A percentile compares a stretch with the other conserved stretches of the same genome.
Conservation (phyloP, 2,329 filamentous ascomycete genomes). For the Coniella vitis region DNA sequence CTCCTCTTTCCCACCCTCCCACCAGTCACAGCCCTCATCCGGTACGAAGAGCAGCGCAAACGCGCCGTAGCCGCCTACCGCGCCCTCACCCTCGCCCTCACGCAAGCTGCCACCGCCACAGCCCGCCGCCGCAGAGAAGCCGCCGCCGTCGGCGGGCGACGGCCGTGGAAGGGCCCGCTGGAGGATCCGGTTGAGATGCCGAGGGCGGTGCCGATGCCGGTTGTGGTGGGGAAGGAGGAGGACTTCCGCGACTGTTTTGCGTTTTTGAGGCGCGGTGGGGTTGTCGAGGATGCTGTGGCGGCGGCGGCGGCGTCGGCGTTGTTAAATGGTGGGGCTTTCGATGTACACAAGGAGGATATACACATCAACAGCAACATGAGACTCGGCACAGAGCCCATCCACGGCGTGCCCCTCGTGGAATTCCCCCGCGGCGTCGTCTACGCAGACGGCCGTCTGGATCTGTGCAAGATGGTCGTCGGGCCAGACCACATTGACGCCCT, state of each 20-base stretch:
- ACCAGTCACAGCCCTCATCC: slow-evolving; percentile 5
- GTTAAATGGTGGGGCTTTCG: too few relatives aligned
- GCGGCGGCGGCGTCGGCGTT: too few relatives aligned
- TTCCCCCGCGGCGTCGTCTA: slow-evolving; percentile 37
- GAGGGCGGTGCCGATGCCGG: not conserved
- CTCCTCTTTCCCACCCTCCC: not conserved
- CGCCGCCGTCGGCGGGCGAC: too few relatives aligned
- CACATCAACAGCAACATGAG: too few relatives aligned
- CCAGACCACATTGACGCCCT: slow-evolving; percentile 43
- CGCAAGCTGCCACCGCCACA: too few relatives aligned
- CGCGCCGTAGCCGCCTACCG: not conserved
- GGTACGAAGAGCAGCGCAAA: not conserved
- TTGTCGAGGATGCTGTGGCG: not conserved
- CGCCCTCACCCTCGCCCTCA: not conserved
- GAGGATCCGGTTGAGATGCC: not conserved
- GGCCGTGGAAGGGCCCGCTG: not conserved
- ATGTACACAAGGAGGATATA: too few relatives aligned
- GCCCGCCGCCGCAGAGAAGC: too few relatives aligned
- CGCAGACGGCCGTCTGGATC: slow-evolving; percentile 45
- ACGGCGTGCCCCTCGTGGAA: slow-evolving; percentile 29
- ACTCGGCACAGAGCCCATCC: slow-evolving; percentile 28
- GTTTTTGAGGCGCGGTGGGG: not conserved
- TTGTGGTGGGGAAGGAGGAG: not conserved
- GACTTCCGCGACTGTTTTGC: slow-evolving; percentile 3
- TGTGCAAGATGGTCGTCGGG: slow-evolving; percentile 50